Conservation (phyloP, 768 basidiomycete genomes). For the Phaeotremella skinneri region DNA sequence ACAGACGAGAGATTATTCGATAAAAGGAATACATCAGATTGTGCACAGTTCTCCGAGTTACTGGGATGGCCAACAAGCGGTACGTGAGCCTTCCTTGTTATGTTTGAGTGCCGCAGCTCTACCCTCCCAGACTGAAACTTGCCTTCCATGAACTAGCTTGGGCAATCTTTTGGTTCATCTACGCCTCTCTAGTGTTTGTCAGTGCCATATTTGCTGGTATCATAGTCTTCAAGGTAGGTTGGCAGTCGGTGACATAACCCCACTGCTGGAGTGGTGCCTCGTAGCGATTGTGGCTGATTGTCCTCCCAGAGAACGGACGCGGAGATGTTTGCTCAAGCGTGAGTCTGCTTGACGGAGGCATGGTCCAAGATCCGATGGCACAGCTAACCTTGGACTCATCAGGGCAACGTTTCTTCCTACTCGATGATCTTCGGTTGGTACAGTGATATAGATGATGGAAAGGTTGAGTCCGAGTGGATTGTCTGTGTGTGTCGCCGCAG, state of each 20-base stretch:
- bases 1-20: slow-evolving; percentile 93
- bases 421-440: not conserved
- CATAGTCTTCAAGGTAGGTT: slow-evolving; percentile 72
- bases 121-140: slow-evolving; percentile 1
- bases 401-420: slow-evolving; percentile 1
- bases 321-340: slow-evolving; percentile 49
- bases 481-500: too few relatives aligned
- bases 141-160: slow-evolving; percentile 66
- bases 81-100: slow-evolving; percentile 54
- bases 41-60: slow-evolving; percentile 78
- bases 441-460: too few relatives aligned
- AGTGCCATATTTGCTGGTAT: slow-evolving; percentile 80
- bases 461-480: too few relatives aligned
- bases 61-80: slow-evolving; percentile 54
- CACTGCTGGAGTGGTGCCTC: not conserved
- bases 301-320: slow-evolving; percentile 34
- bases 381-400: too few relatives aligned
- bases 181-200: slow-evolving; percentile 69
- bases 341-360: too few relatives aligned
- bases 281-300: slow-evolving; percentile 4
- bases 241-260: not conserved
- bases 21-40: slow-evolving; percentile 89
- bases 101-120: not conserved
- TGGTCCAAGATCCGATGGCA: too few relatives aligned
- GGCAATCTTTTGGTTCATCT: slow-evolving; percentile 81